A percentile compares a stretch with the other conserved stretches of the same genome.
Evolutionary conservation across 2,329 filamentous ascomycete genomes (phyloP).

Genomic region (Cytospora piceae): DNA sequence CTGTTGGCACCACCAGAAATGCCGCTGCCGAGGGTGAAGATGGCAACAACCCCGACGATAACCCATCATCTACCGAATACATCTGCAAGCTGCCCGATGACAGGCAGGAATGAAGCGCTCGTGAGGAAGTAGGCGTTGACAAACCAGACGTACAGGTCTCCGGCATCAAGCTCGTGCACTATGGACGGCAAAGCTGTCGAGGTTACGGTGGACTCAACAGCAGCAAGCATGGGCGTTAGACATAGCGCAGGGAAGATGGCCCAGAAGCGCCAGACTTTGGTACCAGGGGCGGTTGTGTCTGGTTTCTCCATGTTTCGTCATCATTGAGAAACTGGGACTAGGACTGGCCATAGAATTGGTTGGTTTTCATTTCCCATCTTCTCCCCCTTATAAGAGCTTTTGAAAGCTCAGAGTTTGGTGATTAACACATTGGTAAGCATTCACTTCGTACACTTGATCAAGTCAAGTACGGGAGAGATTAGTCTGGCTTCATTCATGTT

Average conservation of each 20-base stretch:
- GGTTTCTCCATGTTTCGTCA: neutral
- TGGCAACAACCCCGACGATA: conserved; percentile 39
- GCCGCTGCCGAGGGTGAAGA: conserved; percentile 51
- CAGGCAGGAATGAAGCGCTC: conserved; percentile 38
- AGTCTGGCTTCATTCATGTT: no score
- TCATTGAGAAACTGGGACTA: no score
- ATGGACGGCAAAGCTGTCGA: conserved; percentile 34
- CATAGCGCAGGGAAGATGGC: conserved; percentile 10
- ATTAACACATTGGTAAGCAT: no score
- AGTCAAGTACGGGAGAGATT: no score
- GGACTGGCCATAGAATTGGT: no score
- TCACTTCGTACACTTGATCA: no score
- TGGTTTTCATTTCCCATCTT: no score
- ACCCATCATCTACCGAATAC: conserved; percentile 48
- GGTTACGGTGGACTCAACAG: conserved; percentile 32
- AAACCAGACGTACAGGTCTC: conserved; percentile 34
- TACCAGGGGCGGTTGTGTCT: neutral
- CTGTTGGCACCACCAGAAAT: conserved; percentile 45
- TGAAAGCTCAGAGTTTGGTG: no score
- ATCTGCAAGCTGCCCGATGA: conserved; percentile 47
- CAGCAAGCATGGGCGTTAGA: neutral
- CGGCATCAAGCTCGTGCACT: conserved; percentile 19
- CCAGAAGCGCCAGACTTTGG: conserved; percentile 10
- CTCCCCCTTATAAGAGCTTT: no score
- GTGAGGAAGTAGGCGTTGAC: conserved; percentile 34